Conservation (phyloP, 768 basidiomycete genomes). For the Mycena amicta region DNA sequence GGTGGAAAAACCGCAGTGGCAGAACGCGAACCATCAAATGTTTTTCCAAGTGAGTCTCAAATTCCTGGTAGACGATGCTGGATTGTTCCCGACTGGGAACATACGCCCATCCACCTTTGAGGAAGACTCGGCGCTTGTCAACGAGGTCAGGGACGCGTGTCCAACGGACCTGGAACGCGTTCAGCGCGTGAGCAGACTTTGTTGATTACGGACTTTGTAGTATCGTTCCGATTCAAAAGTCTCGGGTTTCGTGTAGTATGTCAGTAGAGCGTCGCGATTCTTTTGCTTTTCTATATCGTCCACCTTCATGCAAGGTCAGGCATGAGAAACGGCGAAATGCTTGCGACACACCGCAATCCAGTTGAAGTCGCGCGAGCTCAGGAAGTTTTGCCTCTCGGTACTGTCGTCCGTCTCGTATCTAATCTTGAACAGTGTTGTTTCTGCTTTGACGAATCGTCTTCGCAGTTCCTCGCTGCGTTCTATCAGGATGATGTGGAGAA, state of each 20-base stretch:
- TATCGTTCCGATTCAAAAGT: conserved; percentile 59
- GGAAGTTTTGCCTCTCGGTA: conserved; percentile 65
- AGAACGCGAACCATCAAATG: conserved; percentile 67
- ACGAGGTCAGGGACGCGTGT: conserved; percentile 93
- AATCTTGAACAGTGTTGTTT: conserved; percentile 79
- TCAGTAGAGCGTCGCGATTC: conserved; percentile 50
- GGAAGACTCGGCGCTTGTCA: conserved; percentile 74
- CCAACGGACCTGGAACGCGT: conserved; percentile 80
- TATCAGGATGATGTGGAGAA: too few species aligned
- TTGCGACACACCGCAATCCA: conserved; percentile 57
- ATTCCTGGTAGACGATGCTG: conserved; percentile 87
- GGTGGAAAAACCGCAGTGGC: not conserved
- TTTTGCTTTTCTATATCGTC: conserved; percentile 53
- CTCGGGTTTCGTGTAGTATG: conserved; percentile 37
- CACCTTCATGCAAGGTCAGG: conserved; percentile 47
- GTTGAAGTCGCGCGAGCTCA: conserved; percentile 63
- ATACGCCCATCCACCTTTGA: conserved; percentile 85
- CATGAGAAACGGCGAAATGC: not conserved
- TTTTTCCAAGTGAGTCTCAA: conserved; percentile 68
- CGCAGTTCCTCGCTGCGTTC: conserved; percentile 90
- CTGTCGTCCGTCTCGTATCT: conserved; percentile 70
- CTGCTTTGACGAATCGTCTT: conserved; percentile 86
- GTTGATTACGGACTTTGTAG: conserved; percentile 63
- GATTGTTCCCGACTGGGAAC: conserved; percentile 78
- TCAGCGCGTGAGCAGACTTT: not conserved